Base-by-base conservation (phyloP, 129 eudicot genomes). In the Arctium lappa region DNA sequence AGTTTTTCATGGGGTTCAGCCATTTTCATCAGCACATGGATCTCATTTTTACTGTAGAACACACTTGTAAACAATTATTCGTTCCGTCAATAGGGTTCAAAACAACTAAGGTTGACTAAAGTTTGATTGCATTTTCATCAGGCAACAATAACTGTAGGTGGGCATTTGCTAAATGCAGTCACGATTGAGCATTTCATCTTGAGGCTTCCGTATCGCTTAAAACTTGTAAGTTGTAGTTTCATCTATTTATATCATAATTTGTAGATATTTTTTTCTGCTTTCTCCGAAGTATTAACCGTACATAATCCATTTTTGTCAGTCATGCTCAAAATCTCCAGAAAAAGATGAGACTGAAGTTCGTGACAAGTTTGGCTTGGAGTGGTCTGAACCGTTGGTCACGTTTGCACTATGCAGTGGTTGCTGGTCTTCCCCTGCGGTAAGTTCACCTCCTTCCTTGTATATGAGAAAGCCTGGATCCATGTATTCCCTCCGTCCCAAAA, bases 351-450 rank as follows among this genome's bases (percentile, higher is more conserved):
- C 80, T 80, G 90, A 88, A 79, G 91, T 88, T 34, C 88, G 88
- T 70, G 80, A 73, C 38, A 86, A 83, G 66, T 93, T 93, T 70
- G 95, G 98, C 6, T 85, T 95, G 91, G 99, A 93, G 85, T 93
- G 92, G 90, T 89, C 97, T 1, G 99, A 95, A 81, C 98, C 99
- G 16, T 85, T 89, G 78, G 98, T 95, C 78, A 87, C 94, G 80
- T 93, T 95, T 88, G 99, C 98, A n/a, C 85, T 95, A 71, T 90
- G 97, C 83, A 91, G 92, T 75, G 99, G 99, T 76, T 89, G 97
- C 77, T 93, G 99, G 97, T 93, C 98, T 33, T 95, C 97, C n/a
- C 98, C 99, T 74, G 97, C 97, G 75, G 99, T 95, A 89, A 89
- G 94, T 90, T 80, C 32, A 18, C 42, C 1, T 39, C 37, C 16